Conservation (phyloP, 1,284 basidiomycete species). For the Cutaneotrichosporon sp. region DNA sequence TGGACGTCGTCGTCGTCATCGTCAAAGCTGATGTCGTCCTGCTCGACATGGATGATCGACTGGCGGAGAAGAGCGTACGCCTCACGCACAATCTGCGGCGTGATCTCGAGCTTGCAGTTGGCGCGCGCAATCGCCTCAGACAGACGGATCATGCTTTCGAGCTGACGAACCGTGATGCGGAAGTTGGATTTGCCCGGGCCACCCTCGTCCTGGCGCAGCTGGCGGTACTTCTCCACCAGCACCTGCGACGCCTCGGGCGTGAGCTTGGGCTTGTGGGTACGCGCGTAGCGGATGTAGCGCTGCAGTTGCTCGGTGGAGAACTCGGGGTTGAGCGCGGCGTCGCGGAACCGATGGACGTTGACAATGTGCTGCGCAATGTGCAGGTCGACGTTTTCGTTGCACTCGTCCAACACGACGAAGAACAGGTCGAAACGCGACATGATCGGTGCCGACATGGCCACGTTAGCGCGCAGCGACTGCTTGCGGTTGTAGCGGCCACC, state of each 20-base stretch:
- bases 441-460: slow-evolving; percentile 97
- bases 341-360: slow-evolving; percentile 91
- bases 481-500: slow-evolving; percentile 96
- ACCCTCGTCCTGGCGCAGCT: slow-evolving; percentile 85
- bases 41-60: slow-evolving; percentile 98
- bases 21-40: slow-evolving; percentile 97
- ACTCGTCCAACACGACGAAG: slow-evolving; percentile 97
- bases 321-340: slow-evolving; percentile 90
- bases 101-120: slow-evolving; percentile 90
- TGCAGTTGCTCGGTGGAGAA: slow-evolving; percentile 96
- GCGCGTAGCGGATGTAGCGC: slow-evolving; percentile 90
- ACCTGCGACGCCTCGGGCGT: slow-evolving; percentile 88
- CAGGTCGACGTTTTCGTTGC: slow-evolving; percentile 85
- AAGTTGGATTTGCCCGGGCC: slow-evolving; percentile 85
- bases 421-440: slow-evolving; percentile 99
- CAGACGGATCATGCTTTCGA: slow-evolving; percentile 97
- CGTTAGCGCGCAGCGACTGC: slow-evolving; percentile 86
- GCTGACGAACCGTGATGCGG: slow-evolving; percentile 94
- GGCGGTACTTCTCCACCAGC: slow-evolving; percentile 92
- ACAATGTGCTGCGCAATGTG: slow-evolving; percentile 97
- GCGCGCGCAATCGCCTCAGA: slow-evolving; percentile 96
- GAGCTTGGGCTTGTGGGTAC: slow-evolving; percentile 96
- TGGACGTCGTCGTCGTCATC: slow-evolving; percentile 74
- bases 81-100: slow-evolving; percentile 87
- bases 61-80: slow-evolving; percentile 89